Percentiles rank a stretch among this genome's conserved stretches.
These are phyloP conservation scores for Psophocarpus tetragonolobus DNA, from an alignment of 306 rosid species.

Conservation along the genomic window DNA sequence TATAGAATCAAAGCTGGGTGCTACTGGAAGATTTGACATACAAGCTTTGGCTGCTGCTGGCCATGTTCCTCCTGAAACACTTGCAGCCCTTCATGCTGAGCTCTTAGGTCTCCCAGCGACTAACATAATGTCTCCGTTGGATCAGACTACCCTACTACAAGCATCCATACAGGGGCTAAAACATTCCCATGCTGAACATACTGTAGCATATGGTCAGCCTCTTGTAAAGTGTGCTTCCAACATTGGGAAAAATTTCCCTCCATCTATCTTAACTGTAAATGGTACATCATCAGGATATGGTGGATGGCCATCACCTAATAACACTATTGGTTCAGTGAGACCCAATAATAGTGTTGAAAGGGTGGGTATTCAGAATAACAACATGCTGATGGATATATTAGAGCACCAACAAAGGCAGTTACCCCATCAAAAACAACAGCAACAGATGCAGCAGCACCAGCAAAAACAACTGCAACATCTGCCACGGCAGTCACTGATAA, in stretches of 20 bases:
- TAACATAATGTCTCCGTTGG: constrained; percentile 41
- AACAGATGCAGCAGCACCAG: constrained; percentile 11
- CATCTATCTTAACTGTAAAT: constrained; percentile 45
- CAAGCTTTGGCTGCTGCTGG: constrained; percentile 68
- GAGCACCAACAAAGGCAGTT: constrained; percentile 31
- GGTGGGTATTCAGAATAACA: constrained; percentile 29
- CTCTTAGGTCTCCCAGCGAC: constrained; percentile 53
- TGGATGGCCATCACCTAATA: constrained; percentile 49
- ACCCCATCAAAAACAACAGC: neutral
- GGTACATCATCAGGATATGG: constrained; percentile 50
- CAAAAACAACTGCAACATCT: neutral
- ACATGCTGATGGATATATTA: constrained; percentile 18
- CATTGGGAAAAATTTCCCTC: constrained; percentile 47
- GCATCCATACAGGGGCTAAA: constrained; percentile 52
- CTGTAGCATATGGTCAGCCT: constrained; percentile 44
- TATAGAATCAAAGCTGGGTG: constrained; percentile 55
- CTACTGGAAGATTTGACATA: constrained; percentile 43
- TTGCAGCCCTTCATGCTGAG: constrained; percentile 77
- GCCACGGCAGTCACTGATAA: constrained; percentile 6
- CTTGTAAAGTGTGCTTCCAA: constrained; percentile 46
- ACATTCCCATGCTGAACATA: constrained; percentile 45
- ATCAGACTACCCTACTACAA: constrained; percentile 59
- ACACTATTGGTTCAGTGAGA: constrained; percentile 36
- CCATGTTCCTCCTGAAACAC: constrained; percentile 71
- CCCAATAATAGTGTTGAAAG: constrained; percentile 38